phyloP scores from a whole-genome alignment of 495 filamentous ascomycete genomes.

The Hyaloscypha finlandica region DNA sequence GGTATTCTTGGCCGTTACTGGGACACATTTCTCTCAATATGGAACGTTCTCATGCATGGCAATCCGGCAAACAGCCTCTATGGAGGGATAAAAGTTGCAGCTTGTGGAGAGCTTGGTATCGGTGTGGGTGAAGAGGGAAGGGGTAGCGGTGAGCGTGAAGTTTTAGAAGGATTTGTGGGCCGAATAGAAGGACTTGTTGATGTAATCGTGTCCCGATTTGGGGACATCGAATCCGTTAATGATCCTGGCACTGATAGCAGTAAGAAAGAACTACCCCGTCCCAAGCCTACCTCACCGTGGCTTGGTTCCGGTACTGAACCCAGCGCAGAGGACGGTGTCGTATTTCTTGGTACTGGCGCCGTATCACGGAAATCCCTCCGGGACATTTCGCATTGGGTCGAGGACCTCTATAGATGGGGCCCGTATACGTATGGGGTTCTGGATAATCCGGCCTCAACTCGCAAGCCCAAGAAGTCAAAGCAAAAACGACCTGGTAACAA shows the following conservation, averaged over 20 bases:
- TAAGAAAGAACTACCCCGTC: constrained; percentile 1
- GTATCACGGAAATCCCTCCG: constrained; percentile 65
- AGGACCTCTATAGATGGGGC: constrained; percentile 77
- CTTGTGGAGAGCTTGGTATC: constrained; percentile 86
- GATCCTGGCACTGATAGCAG: constrained; percentile 1
- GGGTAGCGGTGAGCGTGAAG: constrained; percentile 87
- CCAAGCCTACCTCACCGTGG: constrained; percentile 51
- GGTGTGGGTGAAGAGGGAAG: constrained; percentile 94
- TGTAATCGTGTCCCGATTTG: constrained; percentile 83
- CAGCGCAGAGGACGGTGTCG: constrained; percentile 72
- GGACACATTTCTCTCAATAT: constrained; percentile 75
- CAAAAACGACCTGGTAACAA: background rate
- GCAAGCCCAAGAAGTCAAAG: constrained; percentile 27
- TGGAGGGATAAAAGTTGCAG: constrained; percentile 85
- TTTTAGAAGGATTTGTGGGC: constrained; percentile 80
- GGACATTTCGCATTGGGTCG: constrained; percentile 77
- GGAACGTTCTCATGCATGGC: constrained; percentile 88
- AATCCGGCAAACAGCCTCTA: constrained; percentile 81
- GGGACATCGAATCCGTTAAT: constrained; percentile 44
- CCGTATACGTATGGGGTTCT: constrained; percentile 77
- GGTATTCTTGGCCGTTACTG: constrained; percentile 78
- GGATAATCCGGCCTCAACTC: constrained; percentile 67
- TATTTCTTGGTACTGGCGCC: constrained; percentile 78
- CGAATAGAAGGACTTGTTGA: constrained; percentile 73
- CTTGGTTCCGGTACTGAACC: constrained; percentile 64